Evolutionary conservation across 768 basidiomycete species (phyloP).

Genomic region (Agaricus subrufescens): DNA sequence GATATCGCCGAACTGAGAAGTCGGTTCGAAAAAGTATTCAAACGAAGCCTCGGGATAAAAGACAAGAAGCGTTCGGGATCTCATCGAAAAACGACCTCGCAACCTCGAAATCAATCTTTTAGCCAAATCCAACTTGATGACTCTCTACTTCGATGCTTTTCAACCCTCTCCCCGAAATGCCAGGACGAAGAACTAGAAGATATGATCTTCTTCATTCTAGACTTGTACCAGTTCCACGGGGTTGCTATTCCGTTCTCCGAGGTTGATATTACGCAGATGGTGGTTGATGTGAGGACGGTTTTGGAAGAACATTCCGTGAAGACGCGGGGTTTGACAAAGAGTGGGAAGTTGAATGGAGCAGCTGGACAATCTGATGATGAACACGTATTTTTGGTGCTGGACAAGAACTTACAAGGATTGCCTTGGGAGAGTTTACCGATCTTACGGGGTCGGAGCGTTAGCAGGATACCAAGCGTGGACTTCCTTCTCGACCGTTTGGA

Average conservation of each 20-base stretch:
- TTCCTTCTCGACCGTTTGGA: constrained; percentile 83
- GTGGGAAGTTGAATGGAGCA: constrained; percentile 16
- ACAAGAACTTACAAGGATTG: constrained; percentile 82
- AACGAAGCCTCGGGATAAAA: constrained; percentile 51
- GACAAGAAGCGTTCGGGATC: constrained; percentile 50
- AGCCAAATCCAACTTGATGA: constrained; percentile 62
- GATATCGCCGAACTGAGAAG: constrained; percentile 52
- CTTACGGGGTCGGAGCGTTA: constrained; percentile 78
- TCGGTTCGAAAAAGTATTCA: constrained; percentile 74
- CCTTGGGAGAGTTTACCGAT: constrained; percentile 96
- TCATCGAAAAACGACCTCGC: constrained; percentile 31
- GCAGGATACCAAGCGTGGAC: constrained; percentile 86
- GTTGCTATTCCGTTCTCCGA: constrained; percentile 86
- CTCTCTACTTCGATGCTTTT: constrained; percentile 79
- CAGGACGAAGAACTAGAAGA: constrained; percentile 95
- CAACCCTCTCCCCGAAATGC: constrained; percentile 74
- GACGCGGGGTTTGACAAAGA: constrained; percentile 18
- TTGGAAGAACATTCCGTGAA: constrained; percentile 67
- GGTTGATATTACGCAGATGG: constrained; percentile 88
- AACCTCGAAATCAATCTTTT: constrained; percentile 27
- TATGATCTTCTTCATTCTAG: constrained; percentile 87
- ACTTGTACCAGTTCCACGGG: constrained; percentile 92
- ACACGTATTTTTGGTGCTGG: constrained; percentile 85
- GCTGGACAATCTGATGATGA: constrained; percentile 28
- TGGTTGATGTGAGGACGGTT: constrained; percentile 72